Conservation (phyloP, 139 green algal genomes). For the Chlamydomonas schloesseri region DNA sequence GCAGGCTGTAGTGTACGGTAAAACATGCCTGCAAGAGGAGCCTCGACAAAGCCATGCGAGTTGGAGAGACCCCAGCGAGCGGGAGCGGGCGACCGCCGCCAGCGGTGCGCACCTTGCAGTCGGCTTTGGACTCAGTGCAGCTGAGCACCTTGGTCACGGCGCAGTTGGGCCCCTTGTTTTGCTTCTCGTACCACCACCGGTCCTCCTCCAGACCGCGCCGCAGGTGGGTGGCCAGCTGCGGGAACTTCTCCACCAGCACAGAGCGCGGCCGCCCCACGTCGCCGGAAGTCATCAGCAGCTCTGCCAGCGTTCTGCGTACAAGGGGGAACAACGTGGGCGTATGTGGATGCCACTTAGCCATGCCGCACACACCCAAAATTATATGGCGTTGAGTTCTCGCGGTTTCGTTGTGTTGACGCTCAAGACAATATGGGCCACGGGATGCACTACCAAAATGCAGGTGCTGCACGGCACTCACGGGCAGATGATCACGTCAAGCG, state of each 20-base stretch:
- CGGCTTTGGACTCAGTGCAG: background rate
- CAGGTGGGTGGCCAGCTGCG: constrained; percentile 20
- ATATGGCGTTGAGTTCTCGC: too few species aligned
- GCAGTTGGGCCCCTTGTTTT: constrained; percentile 14
- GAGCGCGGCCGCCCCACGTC: constrained; percentile 41
- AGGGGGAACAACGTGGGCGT: background rate
- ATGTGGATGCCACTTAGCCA: too few species aligned
- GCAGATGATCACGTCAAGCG: constrained; percentile 1
- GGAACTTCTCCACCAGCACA: constrained; percentile 34
- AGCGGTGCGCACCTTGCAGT: background rate
- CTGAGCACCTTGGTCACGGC: background rate
- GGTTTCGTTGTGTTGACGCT: too few species aligned
- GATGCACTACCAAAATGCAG: too few species aligned
- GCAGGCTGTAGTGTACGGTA: background rate
- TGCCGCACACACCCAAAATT: too few species aligned
- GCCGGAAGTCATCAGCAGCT: constrained; percentile 46
- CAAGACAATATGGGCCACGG: too few species aligned
- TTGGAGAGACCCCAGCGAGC: too few species aligned
- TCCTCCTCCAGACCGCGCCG: constrained; percentile 5
- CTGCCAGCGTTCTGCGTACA: background rate
- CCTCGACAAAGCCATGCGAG: too few species aligned
- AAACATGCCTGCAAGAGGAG: too few species aligned
- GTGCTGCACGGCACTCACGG: background rate
- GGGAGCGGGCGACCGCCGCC: too few species aligned
- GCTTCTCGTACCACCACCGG: constrained; percentile 44